A percentile compares a stretch with the other conserved stretches of the same genome.
Evolutionary conservation across 352 stramenopile genomes (phyloP).

Genomic region (Sclerospora graminicola): DNA sequence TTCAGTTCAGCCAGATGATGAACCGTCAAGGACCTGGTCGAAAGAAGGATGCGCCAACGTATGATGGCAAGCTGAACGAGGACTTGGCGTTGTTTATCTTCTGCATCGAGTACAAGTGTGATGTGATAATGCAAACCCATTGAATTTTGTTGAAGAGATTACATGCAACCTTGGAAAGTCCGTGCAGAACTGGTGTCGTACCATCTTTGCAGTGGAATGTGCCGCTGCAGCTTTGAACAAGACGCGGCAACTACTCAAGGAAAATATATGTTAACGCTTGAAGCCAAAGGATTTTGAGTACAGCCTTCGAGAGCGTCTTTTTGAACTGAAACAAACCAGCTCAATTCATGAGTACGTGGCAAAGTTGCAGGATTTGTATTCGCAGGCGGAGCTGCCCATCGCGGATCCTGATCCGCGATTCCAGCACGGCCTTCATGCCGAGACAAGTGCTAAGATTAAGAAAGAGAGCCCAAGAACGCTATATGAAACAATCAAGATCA

Average conservation of each 20-base stretch:
- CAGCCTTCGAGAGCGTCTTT: neutral
- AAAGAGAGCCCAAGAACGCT: no score
- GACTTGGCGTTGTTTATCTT: conserved; percentile 5
- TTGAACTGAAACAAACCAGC: neutral
- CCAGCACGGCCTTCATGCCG: no score
- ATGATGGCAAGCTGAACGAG: neutral
- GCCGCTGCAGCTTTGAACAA: neutral
- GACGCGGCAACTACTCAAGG: conserved; percentile 1
- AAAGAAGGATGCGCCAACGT: no score
- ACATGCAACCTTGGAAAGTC: conserved; percentile 1
- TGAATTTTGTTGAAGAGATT: conserved; percentile 1
- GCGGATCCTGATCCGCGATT: no score
- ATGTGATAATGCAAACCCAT: conserved; percentile 2
- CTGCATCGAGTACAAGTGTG: neutral
- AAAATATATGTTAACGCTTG: neutral
- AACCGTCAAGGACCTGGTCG: no score
- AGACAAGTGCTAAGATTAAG: no score
- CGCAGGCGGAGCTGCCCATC: no score
- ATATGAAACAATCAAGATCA: no score
- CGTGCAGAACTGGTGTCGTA: conserved; percentile 3
- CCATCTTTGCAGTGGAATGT: neutral
- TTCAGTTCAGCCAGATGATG: no score
- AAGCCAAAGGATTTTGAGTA: conserved; percentile 1
- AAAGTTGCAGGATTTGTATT: neutral
- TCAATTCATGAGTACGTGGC: conserved; percentile 1